Evolutionary conservation across 2,329 filamentous ascomycete species (phyloP).

Genomic region (Talaromyces islandicus): DNA sequence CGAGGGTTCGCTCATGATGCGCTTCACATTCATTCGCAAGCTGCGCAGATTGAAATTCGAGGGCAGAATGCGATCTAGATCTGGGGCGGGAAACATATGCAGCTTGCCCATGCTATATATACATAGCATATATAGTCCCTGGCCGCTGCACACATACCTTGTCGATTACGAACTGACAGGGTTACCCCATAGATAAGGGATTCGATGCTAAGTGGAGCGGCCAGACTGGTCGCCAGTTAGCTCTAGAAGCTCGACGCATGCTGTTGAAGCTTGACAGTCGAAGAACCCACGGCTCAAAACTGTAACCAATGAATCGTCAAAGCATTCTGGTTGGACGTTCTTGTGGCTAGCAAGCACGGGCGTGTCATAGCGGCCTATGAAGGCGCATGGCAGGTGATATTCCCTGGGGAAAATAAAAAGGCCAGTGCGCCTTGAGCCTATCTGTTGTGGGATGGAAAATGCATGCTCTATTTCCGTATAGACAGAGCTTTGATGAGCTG

Average conservation of each 20-base stretch:
- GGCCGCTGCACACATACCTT: background rate
- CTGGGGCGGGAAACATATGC: background rate
- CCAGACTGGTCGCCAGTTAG: constrained; percentile 1
- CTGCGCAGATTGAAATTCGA: background rate
- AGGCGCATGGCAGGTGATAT: background rate
- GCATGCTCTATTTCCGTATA: too few relatives aligned
- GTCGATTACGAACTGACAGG: background rate
- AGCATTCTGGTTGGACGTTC: background rate
- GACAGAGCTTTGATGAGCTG: background rate
- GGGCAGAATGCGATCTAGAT: background rate
- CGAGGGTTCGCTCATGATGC: constrained; percentile 7
- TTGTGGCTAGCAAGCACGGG: background rate
- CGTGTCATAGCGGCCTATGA: background rate
- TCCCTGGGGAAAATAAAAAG: background rate
- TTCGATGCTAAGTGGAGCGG: background rate
- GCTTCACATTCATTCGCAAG: background rate
- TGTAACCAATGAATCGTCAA: background rate
- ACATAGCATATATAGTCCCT: background rate
- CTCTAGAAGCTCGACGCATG: background rate
- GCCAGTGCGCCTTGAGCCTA: background rate
- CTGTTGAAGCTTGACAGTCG: background rate
- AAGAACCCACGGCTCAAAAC: background rate
- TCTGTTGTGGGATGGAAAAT: background rate
- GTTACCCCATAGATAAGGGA: background rate
- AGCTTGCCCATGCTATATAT: background rate